A percentile compares a stretch with the other conserved stretches of the same genome.
These are phyloP conservation scores for Dichomitus squalens DNA, from an alignment of 1,284 basidiomycete species.

Conservation along the genomic window DNA sequence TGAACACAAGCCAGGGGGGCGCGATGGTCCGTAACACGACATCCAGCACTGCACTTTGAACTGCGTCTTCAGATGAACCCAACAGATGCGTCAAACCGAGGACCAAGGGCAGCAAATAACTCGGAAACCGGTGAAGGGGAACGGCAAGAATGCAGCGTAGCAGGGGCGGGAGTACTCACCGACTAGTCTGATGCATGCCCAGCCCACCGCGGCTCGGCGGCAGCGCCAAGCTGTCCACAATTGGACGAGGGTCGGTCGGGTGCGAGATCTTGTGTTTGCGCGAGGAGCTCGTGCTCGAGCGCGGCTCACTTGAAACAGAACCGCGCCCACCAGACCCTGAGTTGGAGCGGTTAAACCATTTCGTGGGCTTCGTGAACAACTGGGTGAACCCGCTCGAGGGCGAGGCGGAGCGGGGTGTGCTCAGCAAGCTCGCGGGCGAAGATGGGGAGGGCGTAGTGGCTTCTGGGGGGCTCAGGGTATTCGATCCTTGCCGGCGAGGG, in stretches of 20 bases:
- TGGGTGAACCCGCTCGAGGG: conserved; percentile 34
- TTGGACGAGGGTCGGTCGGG: conserved; percentile 77
- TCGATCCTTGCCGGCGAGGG: conserved; percentile 30
- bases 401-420: conserved; percentile 33
- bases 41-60: no score
- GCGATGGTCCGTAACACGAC: not conserved
- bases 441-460: conserved; percentile 24
- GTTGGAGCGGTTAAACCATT: conserved; percentile 36
- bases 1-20: not conserved
- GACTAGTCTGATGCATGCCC: conserved; percentile 42
- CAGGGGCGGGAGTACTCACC: conserved; percentile 41
- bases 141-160: not conserved
- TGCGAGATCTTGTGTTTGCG: conserved; percentile 80
- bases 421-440: conserved; percentile 28
- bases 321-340: conserved; percentile 30
- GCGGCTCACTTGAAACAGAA: conserved; percentile 44
- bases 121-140: not conserved
- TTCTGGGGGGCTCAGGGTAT: conserved; percentile 34
- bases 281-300: conserved; percentile 54
- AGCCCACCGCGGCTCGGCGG: conserved; percentile 29
- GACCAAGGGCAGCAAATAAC: not conserved
- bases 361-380: conserved; percentile 34
- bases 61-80: no score
- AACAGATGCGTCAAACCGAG: no score
- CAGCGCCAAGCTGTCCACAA: conserved; percentile 46